These are phyloP conservation scores for Phytophthora fragariaefolia DNA, from an alignment of 352 stramenopile genomes.

Conservation along the genomic window DNA sequence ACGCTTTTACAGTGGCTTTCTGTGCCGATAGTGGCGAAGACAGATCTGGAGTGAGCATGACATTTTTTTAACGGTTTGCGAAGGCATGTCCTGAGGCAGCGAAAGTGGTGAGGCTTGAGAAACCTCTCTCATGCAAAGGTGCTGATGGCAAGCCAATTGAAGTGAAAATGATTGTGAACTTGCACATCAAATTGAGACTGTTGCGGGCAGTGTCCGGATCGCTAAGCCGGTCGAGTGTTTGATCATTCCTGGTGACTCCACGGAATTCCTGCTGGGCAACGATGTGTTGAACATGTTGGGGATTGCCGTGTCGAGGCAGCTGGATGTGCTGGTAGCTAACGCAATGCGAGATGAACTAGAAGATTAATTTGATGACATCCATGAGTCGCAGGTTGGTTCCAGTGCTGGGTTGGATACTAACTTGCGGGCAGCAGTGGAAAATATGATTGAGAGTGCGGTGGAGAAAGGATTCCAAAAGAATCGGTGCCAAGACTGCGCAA, in stretches of 20 bases:
- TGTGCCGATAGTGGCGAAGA: too few species aligned
- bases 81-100: neutral
- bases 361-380: too few species aligned
- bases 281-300: constrained; percentile 11
- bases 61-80: constrained; percentile 1
- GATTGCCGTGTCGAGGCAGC: neutral
- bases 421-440: constrained; percentile 1
- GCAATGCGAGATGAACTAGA: constrained; percentile 3
- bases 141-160: constrained; percentile 13
- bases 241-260: too few species aligned
- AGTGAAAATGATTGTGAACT: too few species aligned
- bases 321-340: constrained; percentile 1
- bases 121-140: too few species aligned
- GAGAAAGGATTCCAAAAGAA: neutral
- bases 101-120: constrained; percentile 8
- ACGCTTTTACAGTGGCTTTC: constrained; percentile 16
- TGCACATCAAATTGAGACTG: too few species aligned
- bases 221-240: too few species aligned
- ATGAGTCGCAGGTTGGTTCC: constrained; percentile 6
- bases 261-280: too few species aligned
- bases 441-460: neutral
- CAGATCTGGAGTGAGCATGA: constrained; percentile 19
- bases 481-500: too few species aligned
- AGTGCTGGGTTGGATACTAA: neutral
- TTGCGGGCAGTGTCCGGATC: too few species aligned